A percentile compares a stretch with the other conserved stretches of the same genome.
Evolutionary conservation across 2,329 filamentous ascomycete genomes (phyloP).

Genomic region (Stagonosporopsis vannaccii): DNA sequence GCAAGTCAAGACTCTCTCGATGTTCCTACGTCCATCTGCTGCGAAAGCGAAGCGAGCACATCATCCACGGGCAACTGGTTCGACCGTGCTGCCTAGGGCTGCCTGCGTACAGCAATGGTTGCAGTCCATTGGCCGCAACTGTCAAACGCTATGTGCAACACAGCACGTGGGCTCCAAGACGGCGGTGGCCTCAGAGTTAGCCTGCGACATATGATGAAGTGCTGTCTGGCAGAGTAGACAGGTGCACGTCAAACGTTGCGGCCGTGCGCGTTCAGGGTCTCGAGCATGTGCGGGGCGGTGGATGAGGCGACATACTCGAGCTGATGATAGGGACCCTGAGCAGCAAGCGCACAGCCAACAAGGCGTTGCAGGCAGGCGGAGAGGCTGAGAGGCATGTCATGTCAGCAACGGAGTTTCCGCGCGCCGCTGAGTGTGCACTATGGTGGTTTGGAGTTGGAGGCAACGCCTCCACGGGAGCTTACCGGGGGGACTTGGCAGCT

Average conservation of each 20-base stretch:
- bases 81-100: too few species aligned
- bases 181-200: neutral
- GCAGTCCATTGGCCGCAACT: neutral
- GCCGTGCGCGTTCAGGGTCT: slow-evolving; percentile 16
- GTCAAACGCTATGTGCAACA: neutral
- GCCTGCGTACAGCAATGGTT: neutral
- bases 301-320: neutral
- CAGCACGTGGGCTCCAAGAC: neutral
- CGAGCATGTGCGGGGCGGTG: slow-evolving; percentile 4
- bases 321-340: slow-evolving; percentile 5
- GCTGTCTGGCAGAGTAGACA: slow-evolving; percentile 1
- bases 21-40: neutral
- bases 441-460: slow-evolving; percentile 6
- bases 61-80: too few species aligned
- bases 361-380: slow-evolving; percentile 5
- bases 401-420: slow-evolving; percentile 6
- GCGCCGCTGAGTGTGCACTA: neutral
- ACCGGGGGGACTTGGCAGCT: slow-evolving; percentile 6
- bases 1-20: neutral
- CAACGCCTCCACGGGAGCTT: slow-evolving; percentile 3
- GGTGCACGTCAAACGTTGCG: neutral
- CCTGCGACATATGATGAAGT: neutral
- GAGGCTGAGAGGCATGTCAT: slow-evolving; percentile 4
- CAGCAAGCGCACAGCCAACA: slow-evolving; percentile 15
- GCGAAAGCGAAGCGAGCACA: too few species aligned